Conservation (phyloP, 306 rosid genomes). For the Albizia julibrissin region DNA sequence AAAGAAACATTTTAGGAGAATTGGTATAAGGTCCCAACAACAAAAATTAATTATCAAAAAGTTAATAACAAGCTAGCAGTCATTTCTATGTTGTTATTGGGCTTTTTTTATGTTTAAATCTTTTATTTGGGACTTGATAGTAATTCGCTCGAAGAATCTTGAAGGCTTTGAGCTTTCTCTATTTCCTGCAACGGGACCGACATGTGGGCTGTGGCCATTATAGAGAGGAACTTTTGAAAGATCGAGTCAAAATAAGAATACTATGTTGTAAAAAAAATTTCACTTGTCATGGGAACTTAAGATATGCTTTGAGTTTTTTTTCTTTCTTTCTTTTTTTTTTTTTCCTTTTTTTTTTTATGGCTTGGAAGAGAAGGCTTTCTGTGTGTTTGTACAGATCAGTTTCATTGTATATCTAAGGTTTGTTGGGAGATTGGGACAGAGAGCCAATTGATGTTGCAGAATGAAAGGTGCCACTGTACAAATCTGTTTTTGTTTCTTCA, state of each 20-base stretch:
- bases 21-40: no score
- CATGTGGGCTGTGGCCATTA: not conserved
- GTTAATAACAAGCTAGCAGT: no score
- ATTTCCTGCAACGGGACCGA: not conserved
- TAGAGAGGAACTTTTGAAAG: not conserved
- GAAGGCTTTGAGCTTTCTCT: not conserved
- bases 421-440: not conserved
- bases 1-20: not conserved
- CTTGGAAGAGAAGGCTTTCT: not conserved
- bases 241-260: no score
- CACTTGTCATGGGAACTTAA: not conserved
- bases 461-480: not conserved
- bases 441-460: not conserved
- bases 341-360: not conserved
- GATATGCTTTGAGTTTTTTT: not conserved
- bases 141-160: no score
- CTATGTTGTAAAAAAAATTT: not conserved
- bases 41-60: no score
- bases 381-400: slow-evolving; percentile 1
- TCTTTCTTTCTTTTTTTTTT: no score
- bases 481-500: slow-evolving; percentile 22
- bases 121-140: no score
- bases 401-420: slow-evolving; percentile 9
- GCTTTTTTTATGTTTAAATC: no score
- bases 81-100: no score